Evolutionary conservation across 768 basidiomycete genomes (phyloP), one percentile per base, ranked within the genome.

Genomic region (Pulveroboletus ravenelii): DNA sequence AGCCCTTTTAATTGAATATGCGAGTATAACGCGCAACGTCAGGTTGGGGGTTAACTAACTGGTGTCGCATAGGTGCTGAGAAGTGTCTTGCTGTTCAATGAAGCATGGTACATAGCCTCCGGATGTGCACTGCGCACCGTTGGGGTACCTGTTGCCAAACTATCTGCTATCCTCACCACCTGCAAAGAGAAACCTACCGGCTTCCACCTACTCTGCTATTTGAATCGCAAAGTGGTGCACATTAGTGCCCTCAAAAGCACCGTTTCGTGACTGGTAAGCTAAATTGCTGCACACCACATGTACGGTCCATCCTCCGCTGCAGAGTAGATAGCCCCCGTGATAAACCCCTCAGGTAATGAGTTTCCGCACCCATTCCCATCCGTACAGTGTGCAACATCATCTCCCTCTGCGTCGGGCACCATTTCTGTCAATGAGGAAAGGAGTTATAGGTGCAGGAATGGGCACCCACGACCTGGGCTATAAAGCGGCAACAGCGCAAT

Each of bases 81-180:
- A 17, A 39, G 18, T 0, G 13, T 36, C 76, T 56, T 51, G 78
- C 78, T 70, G 68, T 58, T 78, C 69, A 35, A 79, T 77, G 51
- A 79, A 79, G 48, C 78, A 78, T 35, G 76, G 74, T 5, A 71
- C 76, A 39, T 71, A 73, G 5, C 78, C 78, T 37, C 78, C 78
- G 50, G 73, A 78, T 3, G 70, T 69, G 62, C 78, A 79, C 43
- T 76, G 74, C 17, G 78, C 78, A n/a, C 78, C 78, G 44, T 79
- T 72, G 2, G 77, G 78, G 56, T 71, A 79, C 20, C 78, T 71
- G 38, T 72, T 66, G 43, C 79, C 78, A 50, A 77, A 72, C 54
- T 79, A 78, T 10, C 78, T 77, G 6, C 78, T 78, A 5, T 68
- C 65, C 35, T 79, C 76, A 15, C 52, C 56, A 14, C 61, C 57